Conservation (phyloP, 192 early-diverging fungal species). For the Coemansia sp. region DNA sequence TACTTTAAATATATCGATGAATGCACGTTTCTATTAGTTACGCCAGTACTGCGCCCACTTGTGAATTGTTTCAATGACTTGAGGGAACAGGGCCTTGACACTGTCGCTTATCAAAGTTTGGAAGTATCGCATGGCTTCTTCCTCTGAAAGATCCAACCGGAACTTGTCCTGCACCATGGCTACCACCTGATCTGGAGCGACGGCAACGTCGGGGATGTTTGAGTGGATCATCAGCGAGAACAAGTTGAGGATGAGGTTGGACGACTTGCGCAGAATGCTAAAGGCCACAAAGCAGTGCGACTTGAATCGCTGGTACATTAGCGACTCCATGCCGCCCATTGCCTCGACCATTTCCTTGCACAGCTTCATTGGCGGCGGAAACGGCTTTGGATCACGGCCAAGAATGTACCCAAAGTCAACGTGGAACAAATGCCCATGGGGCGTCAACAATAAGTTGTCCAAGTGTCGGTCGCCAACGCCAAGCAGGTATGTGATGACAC, state of each 20-base stretch:
- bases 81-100: constrained; percentile 94
- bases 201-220: constrained; percentile 95
- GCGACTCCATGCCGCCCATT: constrained; percentile 93
- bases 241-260: constrained; percentile 96
- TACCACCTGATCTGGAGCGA: constrained; percentile 98
- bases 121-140: constrained; percentile 96
- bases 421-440: constrained; percentile 89
- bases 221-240: constrained; percentile 98
- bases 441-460: constrained; percentile 93
- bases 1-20: not conserved
- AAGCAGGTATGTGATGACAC: constrained; percentile 97
- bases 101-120: constrained; percentile 91
- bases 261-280: constrained; percentile 88
- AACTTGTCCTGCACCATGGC: constrained; percentile 98
- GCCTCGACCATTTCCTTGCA: constrained; percentile 99
- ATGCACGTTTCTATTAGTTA: constrained; percentile 13
- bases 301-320: constrained; percentile 88
- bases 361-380: constrained; percentile 99
- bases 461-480: constrained; percentile 98
- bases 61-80: constrained; percentile 98
- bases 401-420: constrained; percentile 99
- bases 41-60: constrained; percentile 90
- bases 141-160: constrained; percentile 85
- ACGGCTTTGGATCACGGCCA: constrained; percentile 98
- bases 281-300: constrained; percentile 95